Evolutionary conservation across 352 stramenopile genomes (phyloP).

Genomic region (Pythium rishiriense): DNA sequence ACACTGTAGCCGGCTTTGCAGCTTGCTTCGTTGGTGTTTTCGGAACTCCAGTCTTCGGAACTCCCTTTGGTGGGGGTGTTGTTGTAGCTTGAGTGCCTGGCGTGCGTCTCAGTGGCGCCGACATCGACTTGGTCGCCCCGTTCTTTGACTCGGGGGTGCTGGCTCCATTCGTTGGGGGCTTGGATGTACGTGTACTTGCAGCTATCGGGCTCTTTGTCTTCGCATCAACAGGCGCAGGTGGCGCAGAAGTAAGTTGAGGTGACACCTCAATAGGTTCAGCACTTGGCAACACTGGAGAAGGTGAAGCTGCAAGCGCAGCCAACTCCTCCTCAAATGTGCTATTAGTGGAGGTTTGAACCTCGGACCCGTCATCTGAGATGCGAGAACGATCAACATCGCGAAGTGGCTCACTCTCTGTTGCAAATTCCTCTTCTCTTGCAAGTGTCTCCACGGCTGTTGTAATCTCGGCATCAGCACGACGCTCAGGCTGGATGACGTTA

Average conservation of each 20-base stretch:
- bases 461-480: too few species aligned
- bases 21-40: too few species aligned
- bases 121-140: not conserved
- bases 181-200: not conserved
- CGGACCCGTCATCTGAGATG: not conserved
- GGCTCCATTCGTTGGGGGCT: constrained; percentile 2
- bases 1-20: not conserved
- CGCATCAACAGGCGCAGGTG: not conserved
- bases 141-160: not conserved
- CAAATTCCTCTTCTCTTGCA: too few species aligned
- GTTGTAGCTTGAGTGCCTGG: not conserved
- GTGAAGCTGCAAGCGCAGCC: not conserved
- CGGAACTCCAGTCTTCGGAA: not conserved
- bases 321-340: not conserved
- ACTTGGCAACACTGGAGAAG: not conserved
- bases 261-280: not conserved
- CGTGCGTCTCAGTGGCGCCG: not conserved
- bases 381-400: not conserved
- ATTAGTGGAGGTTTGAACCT: not conserved
- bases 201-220: not conserved
- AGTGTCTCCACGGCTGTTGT: too few species aligned
- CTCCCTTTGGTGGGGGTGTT: constrained; percentile 2
- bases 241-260: not conserved
- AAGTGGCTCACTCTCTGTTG: too few species aligned
- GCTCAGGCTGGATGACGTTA: too few species aligned